Evolutionary conservation across 73 alveolate genomes (phyloP), one percentile per base, ranked within the genome.

Genomic region (Diophrys sp.): DNA sequence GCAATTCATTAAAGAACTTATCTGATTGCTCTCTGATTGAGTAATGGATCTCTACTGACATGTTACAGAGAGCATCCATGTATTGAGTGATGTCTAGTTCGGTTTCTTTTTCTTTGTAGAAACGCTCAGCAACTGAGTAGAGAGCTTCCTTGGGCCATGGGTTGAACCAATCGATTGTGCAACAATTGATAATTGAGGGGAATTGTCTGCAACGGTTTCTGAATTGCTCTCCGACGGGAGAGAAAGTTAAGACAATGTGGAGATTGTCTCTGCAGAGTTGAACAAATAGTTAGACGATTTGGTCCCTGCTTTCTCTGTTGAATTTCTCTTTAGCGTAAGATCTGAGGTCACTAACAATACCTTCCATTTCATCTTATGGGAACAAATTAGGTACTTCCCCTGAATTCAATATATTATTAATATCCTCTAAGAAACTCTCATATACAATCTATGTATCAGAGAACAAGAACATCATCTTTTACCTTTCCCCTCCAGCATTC

Each of bases 301-400:
- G 93, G 81, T 98, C 99, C 79, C 97, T 91, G 56, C 97, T 94
- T 67, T 98, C 99, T 26, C 95, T 97, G 78, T 90, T 93, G 73
- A 96, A 96, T 14, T 97, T 98, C 62, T 95, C 99, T 88, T 97
- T 98, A 31, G 99, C 99, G 74, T 91, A 82, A 18, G 98, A 98
- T 74, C 99, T 92, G 55, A 97, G 89, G n/a, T 94, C 93, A 71
- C 91, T 97, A 44, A 98, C 95, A 69, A 98, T 97, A 77, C 94
- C 97, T 71, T 97, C 99, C 85, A 89, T 81, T 75, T 98, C 99
- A 89, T 96, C 99, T 33, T 96, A 94, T 34, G 98, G 98, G 89
- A 97, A 98, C 70, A 98, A 90, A 90, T 98, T 98, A 0, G 99
- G 99, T 44, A 98, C 99, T 93, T 98, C 99, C 24, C 99, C 99